Base-by-base conservation (phyloP, 2,329 filamentous ascomycete species). In the Cyanodermella asteris region DNA sequence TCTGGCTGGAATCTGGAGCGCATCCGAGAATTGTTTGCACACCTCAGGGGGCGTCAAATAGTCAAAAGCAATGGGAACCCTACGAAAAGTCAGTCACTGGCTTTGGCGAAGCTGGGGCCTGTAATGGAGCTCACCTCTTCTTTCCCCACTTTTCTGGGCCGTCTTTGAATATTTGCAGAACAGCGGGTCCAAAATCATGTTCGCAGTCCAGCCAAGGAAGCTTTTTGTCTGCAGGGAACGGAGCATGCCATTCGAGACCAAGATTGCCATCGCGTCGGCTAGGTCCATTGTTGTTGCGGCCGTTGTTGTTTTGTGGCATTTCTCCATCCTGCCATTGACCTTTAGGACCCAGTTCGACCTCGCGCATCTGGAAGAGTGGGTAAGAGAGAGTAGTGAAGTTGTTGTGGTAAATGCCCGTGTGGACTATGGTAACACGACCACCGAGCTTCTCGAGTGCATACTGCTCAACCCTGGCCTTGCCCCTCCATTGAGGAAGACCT, bases 371-470 rank as follows among this genome's bases (percentile, higher is more conserved):
- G 54, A 94, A 94, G 4, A 94, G 61, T 2, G 87, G 87, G 43
- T 91, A 94, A 2, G 69, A 70, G 16, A 93, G 60, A 23, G 77
- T 87, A 16, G 84, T 94, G 51, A 94, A 97, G 47, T 97, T 94
- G 52, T 94, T 94, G 59, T 94, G 91, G 59, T 94, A 97, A 39
- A 93, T 93, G 31, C 84, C 87, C 7, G 82, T 80, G 49, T 93
- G 93, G 35, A 93, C 72, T 47, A 91, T 94, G 0, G 84, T 94
- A 1, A 82, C 71, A 0, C 78, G 78, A 7, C 93, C 59, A 7
- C 71, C 71, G 20, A 91, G 64, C 43, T 35, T 23, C 29, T 80
- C 66, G 29, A 77, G 69, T 25, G 93, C 64, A 47, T 94, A 91
- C 27, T 87, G 75, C 50, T 94, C 87, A 20, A 94, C 74, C 24